These are phyloP conservation scores for Colletotrichum lupini DNA, from an alignment of 2,329 filamentous ascomycete genomes.

Conservation along the genomic window DNA sequence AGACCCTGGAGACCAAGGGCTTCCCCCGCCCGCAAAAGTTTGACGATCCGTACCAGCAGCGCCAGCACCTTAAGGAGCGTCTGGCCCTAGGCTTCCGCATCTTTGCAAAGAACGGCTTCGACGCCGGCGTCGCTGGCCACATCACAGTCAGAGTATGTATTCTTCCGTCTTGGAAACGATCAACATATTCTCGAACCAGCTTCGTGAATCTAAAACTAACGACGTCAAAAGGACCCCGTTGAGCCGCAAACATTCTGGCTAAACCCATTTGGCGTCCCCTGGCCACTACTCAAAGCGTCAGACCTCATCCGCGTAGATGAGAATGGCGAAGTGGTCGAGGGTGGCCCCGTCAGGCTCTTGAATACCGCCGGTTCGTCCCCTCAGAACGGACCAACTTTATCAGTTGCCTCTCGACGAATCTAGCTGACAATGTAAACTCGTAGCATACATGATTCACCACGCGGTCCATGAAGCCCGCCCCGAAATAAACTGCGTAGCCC, in stretches of 20 bases:
- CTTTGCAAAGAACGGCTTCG: constrained; percentile 67
- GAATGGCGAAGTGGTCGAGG: constrained; percentile 70
- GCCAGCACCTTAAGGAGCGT: constrained; percentile 64
- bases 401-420: not conserved
- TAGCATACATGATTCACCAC: constrained; percentile 59
- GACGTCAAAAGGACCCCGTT: constrained; percentile 57
- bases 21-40: constrained; percentile 36
- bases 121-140: constrained; percentile 74
- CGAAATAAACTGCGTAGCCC: constrained; percentile 64
- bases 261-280: constrained; percentile 73
- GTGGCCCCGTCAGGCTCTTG: constrained; percentile 52
- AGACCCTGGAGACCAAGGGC: not conserved
- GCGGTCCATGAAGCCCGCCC: constrained; percentile 64
- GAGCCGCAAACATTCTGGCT: constrained; percentile 74
- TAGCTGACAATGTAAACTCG: not conserved
- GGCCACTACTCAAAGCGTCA: constrained; percentile 70
- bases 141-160: constrained; percentile 63
- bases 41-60: constrained; percentile 50
- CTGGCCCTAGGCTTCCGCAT: constrained; percentile 67
- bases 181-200: too few species aligned
- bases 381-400: too few species aligned
- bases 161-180: not conserved
- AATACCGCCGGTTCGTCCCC: constrained; percentile 27
- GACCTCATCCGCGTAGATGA: constrained; percentile 76
- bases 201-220: too few species aligned